Evolutionary conservation across 1,139 yeast genomes (phyloP).

Genomic region (Suhomyces yuchorum): DNA sequence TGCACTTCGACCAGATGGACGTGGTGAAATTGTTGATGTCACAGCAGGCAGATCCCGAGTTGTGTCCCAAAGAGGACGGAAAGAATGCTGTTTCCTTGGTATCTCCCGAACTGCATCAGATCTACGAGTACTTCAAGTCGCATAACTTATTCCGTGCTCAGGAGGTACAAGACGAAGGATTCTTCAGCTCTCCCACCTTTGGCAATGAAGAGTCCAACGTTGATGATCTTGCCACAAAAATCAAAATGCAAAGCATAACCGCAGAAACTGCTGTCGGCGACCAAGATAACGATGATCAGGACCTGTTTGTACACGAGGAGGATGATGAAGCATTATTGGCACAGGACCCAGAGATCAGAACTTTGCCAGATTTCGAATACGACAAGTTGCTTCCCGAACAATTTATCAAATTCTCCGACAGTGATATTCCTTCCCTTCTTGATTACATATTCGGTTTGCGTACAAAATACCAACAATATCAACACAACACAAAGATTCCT

Average conservation of each 20-base stretch:
- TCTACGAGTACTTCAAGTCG: slow-evolving; percentile 41
- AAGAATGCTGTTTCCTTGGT: slow-evolving; percentile 39
- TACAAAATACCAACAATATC: slow-evolving; percentile 29
- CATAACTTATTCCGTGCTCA: slow-evolving; percentile 38
- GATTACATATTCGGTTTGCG: slow-evolving; percentile 55
- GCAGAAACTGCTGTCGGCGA: slow-evolving; percentile 19
- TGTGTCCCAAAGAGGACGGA: slow-evolving; percentile 31
- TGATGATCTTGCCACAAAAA: slow-evolving; percentile 44
- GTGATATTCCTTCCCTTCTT: slow-evolving; percentile 62
- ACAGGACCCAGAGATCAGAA: slow-evolving; percentile 32
- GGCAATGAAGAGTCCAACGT: slow-evolving; percentile 36
- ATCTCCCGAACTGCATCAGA: slow-evolving; percentile 32
- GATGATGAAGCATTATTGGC: slow-evolving; percentile 39
- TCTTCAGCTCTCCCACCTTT: slow-evolving; percentile 22
- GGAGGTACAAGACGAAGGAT: slow-evolving; percentile 15
- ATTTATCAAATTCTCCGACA: slow-evolving; percentile 61
- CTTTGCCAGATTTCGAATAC: slow-evolving; percentile 48
- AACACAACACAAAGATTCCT: slow-evolving; percentile 62
- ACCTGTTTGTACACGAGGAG: slow-evolving; percentile 30
- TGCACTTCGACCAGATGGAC: slow-evolving; percentile 40
- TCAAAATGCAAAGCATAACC: slow-evolving; percentile 54
- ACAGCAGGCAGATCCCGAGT: slow-evolving; percentile 46
- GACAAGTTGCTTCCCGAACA: slow-evolving; percentile 48
- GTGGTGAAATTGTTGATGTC: slow-evolving; percentile 38
- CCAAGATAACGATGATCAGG: slow-evolving; percentile 25